Percentiles rank a stretch among this genome's conserved stretches.
These are phyloP conservation scores for Phytophthora brassicae DNA, from an alignment of 352 stramenopile genomes.

Conservation along the genomic window DNA sequence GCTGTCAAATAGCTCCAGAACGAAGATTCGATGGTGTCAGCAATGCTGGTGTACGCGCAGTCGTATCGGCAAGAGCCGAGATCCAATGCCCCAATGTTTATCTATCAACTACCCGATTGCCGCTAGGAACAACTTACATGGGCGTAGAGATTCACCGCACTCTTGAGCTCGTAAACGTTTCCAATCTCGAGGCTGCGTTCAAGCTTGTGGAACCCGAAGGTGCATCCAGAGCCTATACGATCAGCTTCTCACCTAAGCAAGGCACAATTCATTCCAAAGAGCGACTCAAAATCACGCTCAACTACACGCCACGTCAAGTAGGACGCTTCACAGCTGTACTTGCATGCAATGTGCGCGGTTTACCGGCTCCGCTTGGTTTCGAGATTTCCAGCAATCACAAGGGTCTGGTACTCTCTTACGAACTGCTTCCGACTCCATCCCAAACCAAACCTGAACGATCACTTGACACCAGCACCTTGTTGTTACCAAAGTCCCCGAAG, in stretches of 20 bases:
- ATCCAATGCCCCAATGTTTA: slow-evolving; percentile 82
- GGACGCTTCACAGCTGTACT: slow-evolving; percentile 57
- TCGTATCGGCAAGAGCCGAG: slow-evolving; percentile 64
- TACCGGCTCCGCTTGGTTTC: slow-evolving; percentile 59
- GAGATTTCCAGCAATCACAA: slow-evolving; percentile 71
- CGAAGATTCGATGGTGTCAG: slow-evolving; percentile 22
- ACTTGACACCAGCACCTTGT: not conserved
- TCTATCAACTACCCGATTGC: slow-evolving; percentile 49
- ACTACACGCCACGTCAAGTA: slow-evolving; percentile 60
- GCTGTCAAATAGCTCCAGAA: slow-evolving; percentile 40
- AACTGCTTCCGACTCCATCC: slow-evolving; percentile 35
- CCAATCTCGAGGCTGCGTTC: slow-evolving; percentile 74
- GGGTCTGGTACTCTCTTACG: slow-evolving; percentile 78
- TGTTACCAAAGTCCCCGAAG: slow-evolving; percentile 38
- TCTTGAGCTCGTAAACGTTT: slow-evolving; percentile 74
- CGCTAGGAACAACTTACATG: slow-evolving; percentile 68
- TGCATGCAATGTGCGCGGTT: slow-evolving; percentile 61
- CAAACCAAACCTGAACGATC: not conserved
- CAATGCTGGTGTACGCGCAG: not conserved
- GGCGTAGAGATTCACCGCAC: slow-evolving; percentile 49
- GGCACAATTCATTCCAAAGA: slow-evolving; percentile 68
- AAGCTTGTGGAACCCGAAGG: slow-evolving; percentile 75
- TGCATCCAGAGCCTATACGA: slow-evolving; percentile 42
- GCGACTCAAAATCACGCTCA: slow-evolving; percentile 44
- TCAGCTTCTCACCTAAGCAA: slow-evolving; percentile 47